Evolutionary conservation across 2,329 filamentous ascomycete species (phyloP).

Genomic region (Claviceps sp.): DNA sequence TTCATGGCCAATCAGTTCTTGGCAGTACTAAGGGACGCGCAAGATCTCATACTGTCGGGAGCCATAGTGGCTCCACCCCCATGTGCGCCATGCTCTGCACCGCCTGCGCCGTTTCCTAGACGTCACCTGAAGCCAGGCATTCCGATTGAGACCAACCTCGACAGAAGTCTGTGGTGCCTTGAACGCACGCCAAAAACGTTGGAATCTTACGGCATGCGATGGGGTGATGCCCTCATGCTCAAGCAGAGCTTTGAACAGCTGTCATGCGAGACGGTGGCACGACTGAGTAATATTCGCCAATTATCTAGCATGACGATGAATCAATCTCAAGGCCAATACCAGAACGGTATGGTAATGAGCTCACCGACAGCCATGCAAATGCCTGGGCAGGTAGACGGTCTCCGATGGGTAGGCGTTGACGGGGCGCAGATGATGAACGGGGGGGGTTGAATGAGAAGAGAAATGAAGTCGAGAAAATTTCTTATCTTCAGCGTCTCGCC

Average conservation of each 20-base stretch:
- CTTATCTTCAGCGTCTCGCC: not conserved
- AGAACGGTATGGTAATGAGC: slow-evolving; percentile 11
- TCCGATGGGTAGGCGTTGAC: slow-evolving; percentile 32
- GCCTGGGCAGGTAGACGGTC: slow-evolving; percentile 16
- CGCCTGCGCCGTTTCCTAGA: slow-evolving; percentile 39
- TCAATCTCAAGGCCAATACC: slow-evolving; percentile 23
- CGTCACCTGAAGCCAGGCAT: slow-evolving; percentile 22
- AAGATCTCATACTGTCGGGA: slow-evolving; percentile 42
- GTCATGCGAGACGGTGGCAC: slow-evolving; percentile 30
- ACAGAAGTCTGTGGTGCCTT: slow-evolving; percentile 42
- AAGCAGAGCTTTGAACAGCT: slow-evolving; percentile 38
- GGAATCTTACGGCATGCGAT: slow-evolving; percentile 43
- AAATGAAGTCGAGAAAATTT: not conserved
- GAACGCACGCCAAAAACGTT: slow-evolving; percentile 40
- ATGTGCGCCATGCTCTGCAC: slow-evolving; percentile 31
- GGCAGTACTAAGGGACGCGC: slow-evolving; percentile 44
- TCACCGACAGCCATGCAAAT: slow-evolving; percentile 2
- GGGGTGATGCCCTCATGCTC: slow-evolving; percentile 43
- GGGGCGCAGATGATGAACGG: slow-evolving; percentile 29
- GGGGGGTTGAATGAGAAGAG: slow-evolving; percentile 7
- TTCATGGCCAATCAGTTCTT: slow-evolving; percentile 56
- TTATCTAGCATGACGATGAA: slow-evolving; percentile 18
- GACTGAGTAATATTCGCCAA: slow-evolving; percentile 26
- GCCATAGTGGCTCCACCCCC: slow-evolving; percentile 31
- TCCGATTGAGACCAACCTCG: slow-evolving; percentile 34